Evolutionary conservation across 2,329 filamentous ascomycete genomes (phyloP), one percentile per base, ranked within the genome.

Genomic region (Apiospora sp.): DNA sequence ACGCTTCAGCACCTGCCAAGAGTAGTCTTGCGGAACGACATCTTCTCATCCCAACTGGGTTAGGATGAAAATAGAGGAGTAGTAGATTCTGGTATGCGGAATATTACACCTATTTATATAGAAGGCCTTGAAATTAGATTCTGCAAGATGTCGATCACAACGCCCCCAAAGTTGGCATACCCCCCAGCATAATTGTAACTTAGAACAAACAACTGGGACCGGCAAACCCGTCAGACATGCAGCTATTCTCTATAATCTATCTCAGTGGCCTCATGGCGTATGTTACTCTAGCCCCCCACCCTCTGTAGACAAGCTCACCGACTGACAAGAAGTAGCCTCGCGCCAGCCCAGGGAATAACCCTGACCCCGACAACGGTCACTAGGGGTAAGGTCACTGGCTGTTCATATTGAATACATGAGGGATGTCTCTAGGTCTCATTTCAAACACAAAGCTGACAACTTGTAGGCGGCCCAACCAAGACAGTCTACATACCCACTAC

Each of bases 321-420:
- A n/a, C 34, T 24, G 3, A 44, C 27, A 34, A 49, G 27, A 16
- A 30, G 24, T 19, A 70, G 68, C 48, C 24, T 58, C 34, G 48
- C 48, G 46, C 24, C 48, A 41, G 68, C 68, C 34, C 67, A 68
- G n/a, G 67, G 41, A 16, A 22, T 70, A 48, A 70, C 68, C 46
- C 68, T 70, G 30, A 70, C 68, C 22, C 68, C 68, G 5, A 54
- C 68, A 6, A 70, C 68, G 12, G 37, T 51, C 3, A 70, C 37
- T 5, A 41, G 48, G 30, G 48, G 68, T 54, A 41, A 41, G 68
- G 30, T 12, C n/a, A 13, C 24, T 27, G 22, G n/a, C 30, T 13
- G 3, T 12, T 37, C 54, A 3, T 12, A 37, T 12, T 19, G 7
- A 46, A 12, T 7, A 2, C 19, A 12, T 27, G 41, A 37, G 7